A percentile compares a stretch with the other conserved stretches of the same genome.
phyloP scores from a whole-genome alignment of 805 yeast species.

The Ogataea allantospora region DNA sequence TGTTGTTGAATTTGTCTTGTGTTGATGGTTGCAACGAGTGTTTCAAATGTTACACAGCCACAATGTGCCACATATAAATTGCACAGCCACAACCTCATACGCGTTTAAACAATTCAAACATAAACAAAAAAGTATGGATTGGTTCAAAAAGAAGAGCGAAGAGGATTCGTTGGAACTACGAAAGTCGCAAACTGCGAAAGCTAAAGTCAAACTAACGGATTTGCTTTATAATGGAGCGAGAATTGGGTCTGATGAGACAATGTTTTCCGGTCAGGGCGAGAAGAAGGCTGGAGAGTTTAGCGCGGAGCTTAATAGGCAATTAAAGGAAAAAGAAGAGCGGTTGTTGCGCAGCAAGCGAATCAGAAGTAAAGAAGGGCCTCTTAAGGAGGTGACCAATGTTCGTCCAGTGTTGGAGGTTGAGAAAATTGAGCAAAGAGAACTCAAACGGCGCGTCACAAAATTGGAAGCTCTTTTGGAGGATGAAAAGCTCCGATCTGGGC shows the following conservation, averaged over 20 bases:
- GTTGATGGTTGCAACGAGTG: no score
- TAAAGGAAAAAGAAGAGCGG: constrained; percentile 20
- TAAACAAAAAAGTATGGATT: constrained; percentile 10
- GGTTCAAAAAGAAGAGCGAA: constrained; percentile 8
- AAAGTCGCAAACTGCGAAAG: constrained; percentile 15
- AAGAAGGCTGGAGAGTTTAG: constrained; percentile 17
- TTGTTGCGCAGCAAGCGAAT: constrained; percentile 12
- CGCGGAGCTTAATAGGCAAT: constrained; percentile 18
- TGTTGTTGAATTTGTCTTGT: no score
- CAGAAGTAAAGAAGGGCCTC: constrained; percentile 4
- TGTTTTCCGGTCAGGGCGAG: constrained; percentile 11
- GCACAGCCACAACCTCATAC: constrained; percentile 7
- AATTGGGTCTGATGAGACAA: constrained; percentile 12
- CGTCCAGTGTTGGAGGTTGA: constrained; percentile 10
- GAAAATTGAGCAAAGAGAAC: constrained; percentile 10
- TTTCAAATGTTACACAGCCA: no score
- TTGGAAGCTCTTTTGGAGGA: constrained; percentile 7
- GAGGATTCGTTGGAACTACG: constrained; percentile 22
- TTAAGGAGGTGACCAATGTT: constrained; percentile 2
- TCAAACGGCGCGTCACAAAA: constrained; percentile 5
- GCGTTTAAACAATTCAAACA: constrained; percentile 5
- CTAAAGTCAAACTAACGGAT: constrained; percentile 17
- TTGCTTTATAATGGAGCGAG: constrained; percentile 12
- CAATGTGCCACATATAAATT: neutral
- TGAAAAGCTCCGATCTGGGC: constrained; percentile 5